Evolutionary conservation across 495 filamentous ascomycete species (phyloP).

Genomic region (Penicillium alfredii): DNA sequence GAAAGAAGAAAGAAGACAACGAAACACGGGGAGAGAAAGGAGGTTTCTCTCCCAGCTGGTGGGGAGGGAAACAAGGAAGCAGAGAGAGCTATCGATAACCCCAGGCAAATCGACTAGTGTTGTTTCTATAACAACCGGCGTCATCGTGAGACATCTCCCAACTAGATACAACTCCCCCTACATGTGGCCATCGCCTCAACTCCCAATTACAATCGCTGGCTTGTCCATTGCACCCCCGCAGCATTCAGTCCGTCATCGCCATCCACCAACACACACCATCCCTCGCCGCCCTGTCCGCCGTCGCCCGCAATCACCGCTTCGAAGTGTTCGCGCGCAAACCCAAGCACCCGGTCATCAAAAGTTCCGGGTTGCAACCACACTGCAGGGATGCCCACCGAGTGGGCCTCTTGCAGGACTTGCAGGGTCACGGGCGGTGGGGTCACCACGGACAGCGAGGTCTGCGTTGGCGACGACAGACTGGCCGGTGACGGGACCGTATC

Average conservation of each 20-base stretch:
- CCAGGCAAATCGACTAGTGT: too few relatives aligned
- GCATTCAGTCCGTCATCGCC: constrained; percentile 64
- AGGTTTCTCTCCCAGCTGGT: constrained; percentile 3
- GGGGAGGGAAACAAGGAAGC: constrained; percentile 2
- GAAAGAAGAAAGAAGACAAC: constrained; percentile 5
- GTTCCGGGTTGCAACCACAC: constrained; percentile 93
- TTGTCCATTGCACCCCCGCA: constrained; percentile 50
- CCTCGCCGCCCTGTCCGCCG: constrained; percentile 62
- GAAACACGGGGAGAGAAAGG: constrained; percentile 1
- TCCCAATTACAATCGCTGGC: constrained; percentile 34
- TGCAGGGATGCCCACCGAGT: constrained; percentile 66
- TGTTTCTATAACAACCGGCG: not conserved
- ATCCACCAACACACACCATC: constrained; percentile 90
- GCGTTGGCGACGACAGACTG: constrained; percentile 53
- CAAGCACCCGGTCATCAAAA: constrained; percentile 67
- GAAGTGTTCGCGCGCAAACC: constrained; percentile 60
- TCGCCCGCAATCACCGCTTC: constrained; percentile 64
- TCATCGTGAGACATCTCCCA: too few relatives aligned
- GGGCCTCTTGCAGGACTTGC: constrained; percentile 66
- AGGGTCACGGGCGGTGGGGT: constrained; percentile 75
- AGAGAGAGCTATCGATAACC: constrained; percentile 2
- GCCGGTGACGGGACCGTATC: constrained; percentile 59
- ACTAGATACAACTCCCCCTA: too few relatives aligned
- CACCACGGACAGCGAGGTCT: constrained; percentile 77
- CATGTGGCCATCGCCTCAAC: too few relatives aligned